Conservation (phyloP, 805 yeast species). For the Sungouiella thailandica region DNA sequence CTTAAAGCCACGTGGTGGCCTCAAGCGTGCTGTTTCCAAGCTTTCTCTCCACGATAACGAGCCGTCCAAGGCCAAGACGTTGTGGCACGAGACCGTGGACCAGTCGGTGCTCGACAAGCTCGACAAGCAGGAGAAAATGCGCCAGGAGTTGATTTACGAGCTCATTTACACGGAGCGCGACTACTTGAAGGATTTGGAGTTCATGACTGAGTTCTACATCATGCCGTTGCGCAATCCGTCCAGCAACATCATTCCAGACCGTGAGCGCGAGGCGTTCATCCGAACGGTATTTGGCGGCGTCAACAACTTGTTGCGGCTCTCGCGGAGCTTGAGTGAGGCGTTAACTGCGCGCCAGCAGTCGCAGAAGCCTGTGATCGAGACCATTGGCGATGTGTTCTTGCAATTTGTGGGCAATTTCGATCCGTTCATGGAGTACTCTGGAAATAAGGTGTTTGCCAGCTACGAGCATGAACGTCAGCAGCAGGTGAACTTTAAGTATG, state of each 20-base stretch:
- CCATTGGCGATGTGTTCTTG: constrained; percentile 81
- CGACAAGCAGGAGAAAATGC: constrained; percentile 78
- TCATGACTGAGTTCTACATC: constrained; percentile 89
- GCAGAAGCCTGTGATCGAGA: constrained; percentile 75
- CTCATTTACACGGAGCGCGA: constrained; percentile 91
- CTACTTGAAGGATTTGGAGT: constrained; percentile 90
- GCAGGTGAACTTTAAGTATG: constrained; percentile 82
- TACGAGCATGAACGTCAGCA: constrained; percentile 93
- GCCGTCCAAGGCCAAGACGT: constrained; percentile 64
- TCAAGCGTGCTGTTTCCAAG: constrained; percentile 68
- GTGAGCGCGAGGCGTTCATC: constrained; percentile 86
- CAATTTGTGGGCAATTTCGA: constrained; percentile 84
- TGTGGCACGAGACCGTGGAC: constrained; percentile 93
- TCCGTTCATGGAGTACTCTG: constrained; percentile 90
- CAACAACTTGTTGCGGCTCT: constrained; percentile 78
- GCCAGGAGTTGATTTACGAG: constrained; percentile 95
- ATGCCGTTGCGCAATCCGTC: constrained; percentile 77
- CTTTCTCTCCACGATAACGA: constrained; percentile 63
- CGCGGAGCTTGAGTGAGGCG: constrained; percentile 82
- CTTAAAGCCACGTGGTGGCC: constrained; percentile 81
- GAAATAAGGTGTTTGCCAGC: constrained; percentile 91
- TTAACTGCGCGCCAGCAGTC: constrained; percentile 78
- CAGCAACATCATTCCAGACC: constrained; percentile 74
- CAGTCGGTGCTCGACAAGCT: constrained; percentile 69
- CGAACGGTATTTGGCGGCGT: constrained; percentile 90